phyloP scores from a whole-genome alignment of 2,329 filamentous ascomycete genomes.

The Ophiostoma ips region DNA sequence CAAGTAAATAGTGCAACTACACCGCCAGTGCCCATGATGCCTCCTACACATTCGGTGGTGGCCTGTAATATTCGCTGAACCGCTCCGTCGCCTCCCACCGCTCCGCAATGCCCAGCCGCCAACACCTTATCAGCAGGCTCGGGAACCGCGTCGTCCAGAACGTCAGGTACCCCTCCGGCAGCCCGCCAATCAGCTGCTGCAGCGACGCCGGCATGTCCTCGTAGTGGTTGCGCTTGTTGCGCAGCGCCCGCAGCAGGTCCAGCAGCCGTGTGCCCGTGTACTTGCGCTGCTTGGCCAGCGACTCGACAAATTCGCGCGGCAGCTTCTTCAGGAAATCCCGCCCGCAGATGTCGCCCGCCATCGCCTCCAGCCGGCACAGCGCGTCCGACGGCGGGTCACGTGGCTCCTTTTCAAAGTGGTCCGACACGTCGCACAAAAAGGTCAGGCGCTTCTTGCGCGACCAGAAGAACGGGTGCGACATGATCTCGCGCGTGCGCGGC shows the following conservation, averaged over 20 bases:
- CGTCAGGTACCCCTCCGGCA: slow-evolving; percentile 67
- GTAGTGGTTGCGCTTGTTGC: slow-evolving; percentile 97
- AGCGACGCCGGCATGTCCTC: slow-evolving; percentile 83
- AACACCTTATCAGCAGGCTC: slow-evolving; percentile 62
- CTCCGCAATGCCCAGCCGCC: slow-evolving; percentile 56
- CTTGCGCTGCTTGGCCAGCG: slow-evolving; percentile 84
- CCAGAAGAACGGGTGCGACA: slow-evolving; percentile 98
- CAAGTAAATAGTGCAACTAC: too few species aligned
- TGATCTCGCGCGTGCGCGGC: slow-evolving; percentile 63
- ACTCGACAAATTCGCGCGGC: slow-evolving; percentile 73
- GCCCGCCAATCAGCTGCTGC: slow-evolving; percentile 51
- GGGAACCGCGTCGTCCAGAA: slow-evolving; percentile 80
- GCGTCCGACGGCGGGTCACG: slow-evolving; percentile 64
- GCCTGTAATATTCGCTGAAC: slow-evolving; percentile 56
- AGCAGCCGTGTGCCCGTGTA: slow-evolving; percentile 76
- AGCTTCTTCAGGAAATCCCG: slow-evolving; percentile 68
- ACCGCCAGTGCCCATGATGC: too few species aligned
- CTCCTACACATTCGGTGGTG: background rate
- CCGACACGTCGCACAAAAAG: slow-evolving; percentile 92
- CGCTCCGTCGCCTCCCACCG: slow-evolving; percentile 48
- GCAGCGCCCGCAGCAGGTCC: slow-evolving; percentile 73
- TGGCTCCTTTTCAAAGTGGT: slow-evolving; percentile 88
- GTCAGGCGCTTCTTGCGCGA: slow-evolving; percentile 70
- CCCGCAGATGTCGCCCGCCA: slow-evolving; percentile 35
- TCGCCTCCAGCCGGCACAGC: slow-evolving; percentile 44